Evolutionary conservation across 306 rosid species (phyloP).

Genomic region (Pterocarpus macrocarpus): DNA sequence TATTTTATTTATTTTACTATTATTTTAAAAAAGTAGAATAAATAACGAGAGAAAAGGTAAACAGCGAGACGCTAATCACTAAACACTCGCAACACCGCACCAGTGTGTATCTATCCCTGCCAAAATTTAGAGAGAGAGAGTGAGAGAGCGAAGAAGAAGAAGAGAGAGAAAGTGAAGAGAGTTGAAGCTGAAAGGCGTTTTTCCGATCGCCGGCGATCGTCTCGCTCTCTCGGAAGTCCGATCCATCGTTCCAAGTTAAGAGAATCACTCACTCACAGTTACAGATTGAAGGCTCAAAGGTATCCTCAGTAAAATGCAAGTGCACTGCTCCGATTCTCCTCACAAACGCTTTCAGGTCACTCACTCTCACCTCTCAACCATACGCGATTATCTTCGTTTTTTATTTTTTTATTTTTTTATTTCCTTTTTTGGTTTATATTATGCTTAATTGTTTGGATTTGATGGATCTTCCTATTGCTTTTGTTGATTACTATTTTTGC

Average conservation of each 20-base stretch:
- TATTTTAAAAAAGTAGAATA: too few relatives aligned
- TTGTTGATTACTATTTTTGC: not conserved
- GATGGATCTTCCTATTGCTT: not conserved
- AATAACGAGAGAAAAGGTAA: not conserved
- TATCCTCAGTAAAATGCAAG: conserved; percentile 54
- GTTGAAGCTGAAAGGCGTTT: not conserved
- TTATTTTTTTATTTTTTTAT: not conserved
- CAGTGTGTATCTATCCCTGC: too few relatives aligned
- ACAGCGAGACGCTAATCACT: not conserved
- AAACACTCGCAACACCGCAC: not conserved
- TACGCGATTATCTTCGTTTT: not conserved
- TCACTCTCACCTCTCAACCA: not conserved
- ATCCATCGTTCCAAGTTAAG: conserved; percentile 27
- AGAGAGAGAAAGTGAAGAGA: conserved; percentile 11
- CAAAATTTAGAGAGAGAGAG: not conserved
- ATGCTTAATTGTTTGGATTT: conserved; percentile 1
- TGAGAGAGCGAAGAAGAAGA: too few relatives aligned
- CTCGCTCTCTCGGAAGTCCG: conserved; percentile 29
- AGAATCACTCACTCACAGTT: not conserved
- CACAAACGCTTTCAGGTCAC: conserved; percentile 48
- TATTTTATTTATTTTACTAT: too few relatives aligned
- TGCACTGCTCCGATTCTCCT: conserved; percentile 49
- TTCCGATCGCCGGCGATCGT: conserved; percentile 17
- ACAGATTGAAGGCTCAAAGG: not conserved
- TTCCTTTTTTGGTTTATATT: not conserved